Evolutionary conservation across 805 yeast genomes (phyloP).

Genomic region (Saturnispora gosingensis): DNA sequence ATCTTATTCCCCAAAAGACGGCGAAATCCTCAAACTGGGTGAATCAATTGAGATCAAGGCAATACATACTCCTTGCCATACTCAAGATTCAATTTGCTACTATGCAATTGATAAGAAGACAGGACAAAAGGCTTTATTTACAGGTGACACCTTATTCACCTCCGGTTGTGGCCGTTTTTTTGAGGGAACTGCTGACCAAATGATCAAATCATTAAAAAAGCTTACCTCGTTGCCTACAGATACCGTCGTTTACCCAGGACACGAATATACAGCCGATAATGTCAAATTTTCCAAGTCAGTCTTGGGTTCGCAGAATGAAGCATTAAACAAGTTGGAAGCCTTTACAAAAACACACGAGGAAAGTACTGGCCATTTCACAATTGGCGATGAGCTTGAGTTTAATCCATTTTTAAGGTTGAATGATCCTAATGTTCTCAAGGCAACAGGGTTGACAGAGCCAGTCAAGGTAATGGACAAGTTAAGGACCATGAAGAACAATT

Average conservation of each 20-base stretch:
- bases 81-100: constrained; percentile 92
- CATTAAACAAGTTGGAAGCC: constrained; percentile 44
- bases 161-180: constrained; percentile 97
- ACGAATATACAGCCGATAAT: constrained; percentile 85
- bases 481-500: constrained; percentile 67
- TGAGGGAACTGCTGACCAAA: constrained; percentile 78
- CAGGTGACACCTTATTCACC: constrained; percentile 91
- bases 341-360: constrained; percentile 48
- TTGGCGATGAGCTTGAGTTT: constrained; percentile 68
- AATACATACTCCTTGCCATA: constrained; percentile 94
- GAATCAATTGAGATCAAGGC: constrained; percentile 58
- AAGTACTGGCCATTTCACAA: constrained; percentile 81
- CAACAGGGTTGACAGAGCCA: constrained; percentile 43
- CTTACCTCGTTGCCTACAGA: constrained; percentile 56
- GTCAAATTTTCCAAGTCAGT: constrained; percentile 67
- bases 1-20: constrained; percentile 57
- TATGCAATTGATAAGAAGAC: constrained; percentile 57
- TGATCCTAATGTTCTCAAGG: constrained; percentile 52
- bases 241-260: constrained; percentile 85
- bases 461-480: constrained; percentile 61
- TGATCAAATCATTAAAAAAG: constrained; percentile 60
- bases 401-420: constrained; percentile 84
- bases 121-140: constrained; percentile 66
- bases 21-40: constrained; percentile 56
- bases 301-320: constrained; percentile 37